Percentiles rank a stretch among this genome's conserved stretches.
phyloP scores from a whole-genome alignment of 2,329 filamentous ascomycete genomes.

The Chlorencoelia australis region DNA sequence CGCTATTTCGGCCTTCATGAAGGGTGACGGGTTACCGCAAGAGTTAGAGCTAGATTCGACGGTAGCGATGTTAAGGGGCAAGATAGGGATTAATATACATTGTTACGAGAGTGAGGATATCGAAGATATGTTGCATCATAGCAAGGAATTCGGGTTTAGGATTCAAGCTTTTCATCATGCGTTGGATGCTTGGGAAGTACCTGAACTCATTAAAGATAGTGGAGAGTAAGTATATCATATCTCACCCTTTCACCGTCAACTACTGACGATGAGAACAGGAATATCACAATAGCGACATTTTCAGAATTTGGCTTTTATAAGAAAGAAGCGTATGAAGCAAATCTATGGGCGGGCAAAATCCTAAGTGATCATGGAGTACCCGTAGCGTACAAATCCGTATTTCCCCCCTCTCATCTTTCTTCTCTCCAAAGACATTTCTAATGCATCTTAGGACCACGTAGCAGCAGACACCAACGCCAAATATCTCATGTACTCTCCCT shows the following conservation, averaged over 20 bases:
- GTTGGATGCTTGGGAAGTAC: conserved; percentile 31
- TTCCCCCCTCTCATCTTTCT: not conserved
- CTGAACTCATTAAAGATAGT: conserved; percentile 31
- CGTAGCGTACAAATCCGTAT: conserved; percentile 34
- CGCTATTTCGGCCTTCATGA: conserved; percentile 15
- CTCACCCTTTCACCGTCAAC: not conserved
- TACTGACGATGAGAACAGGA: conserved; percentile 18
- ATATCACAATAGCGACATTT: conserved; percentile 35
- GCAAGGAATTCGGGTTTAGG: conserved; percentile 33
- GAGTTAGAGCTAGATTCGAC: conserved; percentile 33
- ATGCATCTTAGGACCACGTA: conserved; percentile 27
- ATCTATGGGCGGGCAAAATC: conserved; percentile 31
- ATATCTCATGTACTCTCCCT: conserved; percentile 29
- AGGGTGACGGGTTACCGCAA: conserved; percentile 22
- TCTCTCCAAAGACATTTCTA: not conserved
- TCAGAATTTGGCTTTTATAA: conserved; percentile 34
- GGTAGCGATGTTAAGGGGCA: conserved; percentile 32
- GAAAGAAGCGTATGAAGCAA: conserved; percentile 33
- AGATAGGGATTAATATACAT: conserved; percentile 34
- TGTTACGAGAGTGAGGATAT: conserved; percentile 36
- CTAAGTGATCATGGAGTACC: conserved; percentile 32
- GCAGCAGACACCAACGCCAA: conserved; percentile 30
- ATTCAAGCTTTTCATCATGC: conserved; percentile 35
- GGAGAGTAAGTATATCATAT: conserved; percentile 26
- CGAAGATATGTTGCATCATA: conserved; percentile 34